These are phyloP conservation scores for Pythium guiyangense DNA, from an alignment of 352 stramenopile genomes.

Conservation along the genomic window DNA sequence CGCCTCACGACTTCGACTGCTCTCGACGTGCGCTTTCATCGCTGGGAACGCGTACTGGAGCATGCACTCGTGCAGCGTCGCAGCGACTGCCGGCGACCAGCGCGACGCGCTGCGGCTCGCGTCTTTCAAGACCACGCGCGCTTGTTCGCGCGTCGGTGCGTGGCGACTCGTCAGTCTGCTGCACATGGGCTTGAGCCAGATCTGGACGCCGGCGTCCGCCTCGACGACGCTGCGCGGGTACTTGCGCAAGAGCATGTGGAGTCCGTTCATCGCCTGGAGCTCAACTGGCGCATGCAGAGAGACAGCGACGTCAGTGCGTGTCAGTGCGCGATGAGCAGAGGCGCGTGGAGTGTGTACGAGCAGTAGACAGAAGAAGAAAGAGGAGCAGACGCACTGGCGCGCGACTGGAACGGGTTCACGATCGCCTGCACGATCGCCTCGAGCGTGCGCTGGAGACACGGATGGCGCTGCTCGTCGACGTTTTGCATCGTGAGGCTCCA, in stretches of 20 bases:
- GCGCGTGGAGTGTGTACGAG: not conserved
- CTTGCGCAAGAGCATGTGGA: constrained; percentile 52
- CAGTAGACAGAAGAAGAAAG: not conserved
- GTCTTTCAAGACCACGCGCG: constrained; percentile 44
- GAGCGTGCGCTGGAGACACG: constrained; percentile 43
- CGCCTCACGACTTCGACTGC: constrained; percentile 34
- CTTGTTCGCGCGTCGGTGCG: constrained; percentile 36
- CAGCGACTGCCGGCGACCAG: constrained; percentile 28
- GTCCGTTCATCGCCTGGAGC: constrained; percentile 54
- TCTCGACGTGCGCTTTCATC: constrained; percentile 51
- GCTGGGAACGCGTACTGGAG: constrained; percentile 47
- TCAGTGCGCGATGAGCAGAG: too few species aligned
- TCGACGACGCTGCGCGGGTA: constrained; percentile 32
- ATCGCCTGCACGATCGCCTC: constrained; percentile 63
- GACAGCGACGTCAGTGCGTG: too few species aligned
- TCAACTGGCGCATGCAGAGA: constrained; percentile 24
- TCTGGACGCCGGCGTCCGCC: constrained; percentile 21
- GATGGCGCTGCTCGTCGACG: constrained; percentile 36
- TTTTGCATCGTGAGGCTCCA: constrained; percentile 67
- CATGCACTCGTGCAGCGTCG: constrained; percentile 30
- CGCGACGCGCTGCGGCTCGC: constrained; percentile 21
- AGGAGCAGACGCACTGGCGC: constrained; percentile 34
- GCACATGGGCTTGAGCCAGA: constrained; percentile 48
- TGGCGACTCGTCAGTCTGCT: constrained; percentile 56
- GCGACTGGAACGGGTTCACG: constrained; percentile 68